Base-by-base conservation (phyloP, 2,329 filamentous ascomycete species). In the Colletotrichum higginsianum region DNA sequence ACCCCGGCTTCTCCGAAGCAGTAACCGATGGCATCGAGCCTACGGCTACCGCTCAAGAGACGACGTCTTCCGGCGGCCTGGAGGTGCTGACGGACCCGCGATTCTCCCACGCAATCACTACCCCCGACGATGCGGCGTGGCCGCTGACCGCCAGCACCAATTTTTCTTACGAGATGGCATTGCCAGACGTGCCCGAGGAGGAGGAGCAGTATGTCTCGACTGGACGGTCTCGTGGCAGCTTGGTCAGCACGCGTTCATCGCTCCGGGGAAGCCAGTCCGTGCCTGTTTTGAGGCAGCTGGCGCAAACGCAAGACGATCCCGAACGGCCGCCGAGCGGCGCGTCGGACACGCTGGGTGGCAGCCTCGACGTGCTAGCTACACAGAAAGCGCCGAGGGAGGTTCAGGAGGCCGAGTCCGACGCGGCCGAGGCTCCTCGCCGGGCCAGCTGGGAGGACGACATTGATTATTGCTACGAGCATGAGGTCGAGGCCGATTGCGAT, bases 381-480 rank as follows among this genome's bases (percentile, higher is more conserved):
- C 83, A 83, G 67, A 79, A 78, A 15, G 77, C 79, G 9, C 72
- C 81, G 46, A 78, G 75, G 60, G 55, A 46, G n/a, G 76, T 77
- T 23, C 76, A 74, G 3, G 78, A 79, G 8, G 74, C 76, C 15
- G 73, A 74, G 30, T 30, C 8, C 9, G 74, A 74, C 3, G 75
- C 66, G 16, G 76, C 76, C n/a, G 80, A 83, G 3, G 66, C 72
- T 4, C 73, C 80, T n/a, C 75, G 78, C 26, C 80, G 80, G 9
- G 85, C 86, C 75, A 90, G 83, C 75, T 93, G 91, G 91, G 91
- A 93, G 76, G 90, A 91, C 63, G 90, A 90, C 73, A 92, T 93
- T 72, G 91, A 93, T 77, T 93, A 92, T 79, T 92, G 89, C 77
- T 93, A 93, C 76, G 90, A 92, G 74, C 89, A 93, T 75, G 90